Base-by-base conservation (phyloP, 2,329 filamentous ascomycete species). In the Endocalyx cinctus region DNA sequence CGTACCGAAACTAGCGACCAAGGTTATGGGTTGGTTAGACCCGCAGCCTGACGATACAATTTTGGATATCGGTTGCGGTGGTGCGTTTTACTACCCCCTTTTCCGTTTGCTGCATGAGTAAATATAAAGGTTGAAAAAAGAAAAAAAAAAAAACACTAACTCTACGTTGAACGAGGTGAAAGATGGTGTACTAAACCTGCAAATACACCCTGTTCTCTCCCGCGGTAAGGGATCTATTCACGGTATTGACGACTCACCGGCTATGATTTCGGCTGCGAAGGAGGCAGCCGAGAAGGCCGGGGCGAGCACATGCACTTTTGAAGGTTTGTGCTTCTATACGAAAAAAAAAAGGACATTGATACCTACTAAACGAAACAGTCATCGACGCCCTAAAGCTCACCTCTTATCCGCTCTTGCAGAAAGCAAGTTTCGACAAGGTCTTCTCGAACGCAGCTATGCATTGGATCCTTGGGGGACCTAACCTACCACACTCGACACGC, bases 361-460 rank as follows among this genome's bases (percentile, higher is more conserved):
- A 10, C 27, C 19, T 15, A 15, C 13, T 19, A 13, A 10, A 17
- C 6, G n/a, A 14, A 29, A 25, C 5, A 74, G 72, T 69, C 18
- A 34, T 68, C 36, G 69, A 77, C 50, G 67, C 63, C 6, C 67
- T 63, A 2, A 42, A 59, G 7, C 55, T 75, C 14, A 30, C 51
- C 26, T 45, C 48, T 12, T 46, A 51, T 8, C 43, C 58, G 2
- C 39, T 51, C 23, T 54, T 72, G 3, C 62, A 67, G 37, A 41
- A 43, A 3, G 57, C 44, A 5, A 40, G 43, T 5, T 74, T 65
- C 53, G 68, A 51, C 41, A 82, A 82, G 48, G 69, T 67, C 46
- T 83, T 83, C 52, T 82, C 77, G 35, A 82, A 82, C 46, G 79
- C 79, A 0, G 79, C 78, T 0, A 64, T 83, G 54, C 77, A 82